Conservation (phyloP, 2,329 filamentous ascomycete genomes). For the Xylariomycetidae sp. region DNA sequence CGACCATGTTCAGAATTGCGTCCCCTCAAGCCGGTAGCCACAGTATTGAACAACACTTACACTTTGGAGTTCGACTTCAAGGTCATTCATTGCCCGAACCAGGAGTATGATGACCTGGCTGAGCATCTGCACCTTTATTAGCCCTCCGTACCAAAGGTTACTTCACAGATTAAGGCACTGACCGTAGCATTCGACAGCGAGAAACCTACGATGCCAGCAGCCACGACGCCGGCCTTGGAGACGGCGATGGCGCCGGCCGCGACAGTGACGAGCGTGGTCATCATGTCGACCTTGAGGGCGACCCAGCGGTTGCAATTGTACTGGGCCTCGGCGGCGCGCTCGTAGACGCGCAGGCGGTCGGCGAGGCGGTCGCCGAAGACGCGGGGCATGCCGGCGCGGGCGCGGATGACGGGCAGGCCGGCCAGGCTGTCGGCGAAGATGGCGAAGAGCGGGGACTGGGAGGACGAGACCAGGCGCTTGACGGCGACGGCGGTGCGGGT, state of each 20-base stretch:
- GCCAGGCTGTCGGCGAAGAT: constrained; percentile 49
- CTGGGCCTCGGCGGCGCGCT: constrained; percentile 41
- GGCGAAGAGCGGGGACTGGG: constrained; percentile 48
- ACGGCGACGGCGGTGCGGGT: constrained; percentile 36
- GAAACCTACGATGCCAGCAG: constrained; percentile 49
- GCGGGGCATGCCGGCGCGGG: constrained; percentile 40
- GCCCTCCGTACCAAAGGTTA: background rate
- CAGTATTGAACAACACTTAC: constrained; percentile 27
- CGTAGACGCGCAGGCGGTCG: constrained; percentile 40
- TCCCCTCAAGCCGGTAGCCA: too few relatives aligned
- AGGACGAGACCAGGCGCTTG: constrained; percentile 34
- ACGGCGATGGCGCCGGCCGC: constrained; percentile 48
- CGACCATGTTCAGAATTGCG: background rate
- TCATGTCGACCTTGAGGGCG: constrained; percentile 46
- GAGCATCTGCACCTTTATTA: constrained; percentile 27
- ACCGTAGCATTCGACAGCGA: constrained; percentile 50
- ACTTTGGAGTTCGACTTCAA: constrained; percentile 52
- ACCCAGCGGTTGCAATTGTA: constrained; percentile 56
- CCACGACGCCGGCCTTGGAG: constrained; percentile 37
- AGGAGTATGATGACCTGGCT: constrained; percentile 45
- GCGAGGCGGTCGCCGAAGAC: constrained; percentile 45
- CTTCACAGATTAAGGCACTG: constrained; percentile 3
- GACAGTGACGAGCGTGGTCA: constrained; percentile 46
- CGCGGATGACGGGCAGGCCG: constrained; percentile 46
- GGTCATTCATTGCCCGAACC: constrained; percentile 49